Percentiles rank a stretch among this genome's conserved stretches.
Conservation (phyloP, 257 asterid genomes). For the Echium plantagineum region DNA sequence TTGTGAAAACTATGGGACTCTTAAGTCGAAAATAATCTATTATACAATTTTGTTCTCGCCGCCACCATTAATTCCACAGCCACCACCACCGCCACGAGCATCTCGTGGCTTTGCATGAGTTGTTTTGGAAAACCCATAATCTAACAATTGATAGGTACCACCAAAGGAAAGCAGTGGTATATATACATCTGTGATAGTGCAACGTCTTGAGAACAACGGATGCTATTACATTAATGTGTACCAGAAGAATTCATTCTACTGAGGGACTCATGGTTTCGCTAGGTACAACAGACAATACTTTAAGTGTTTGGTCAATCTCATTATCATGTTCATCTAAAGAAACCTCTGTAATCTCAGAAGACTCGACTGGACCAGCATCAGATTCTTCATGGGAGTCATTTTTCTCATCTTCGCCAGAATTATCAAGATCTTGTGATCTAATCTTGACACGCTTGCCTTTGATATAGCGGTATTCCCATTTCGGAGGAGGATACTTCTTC, state of each 20-base stretch:
- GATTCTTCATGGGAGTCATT: conserved; percentile 16
- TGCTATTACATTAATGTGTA: background rate
- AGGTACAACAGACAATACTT: background rate
- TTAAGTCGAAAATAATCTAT: too few species aligned
- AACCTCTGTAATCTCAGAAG: background rate
- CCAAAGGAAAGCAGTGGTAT: too few species aligned
- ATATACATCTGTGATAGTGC: too few species aligned
- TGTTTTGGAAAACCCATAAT: too few species aligned
- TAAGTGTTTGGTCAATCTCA: background rate
- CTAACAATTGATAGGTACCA: too few species aligned
- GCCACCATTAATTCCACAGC: too few species aligned
- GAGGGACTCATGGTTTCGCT: background rate
- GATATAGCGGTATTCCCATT: conserved; percentile 66
- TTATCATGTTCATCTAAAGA: background rate
- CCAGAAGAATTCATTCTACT: background rate
- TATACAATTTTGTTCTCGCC: too few species aligned
- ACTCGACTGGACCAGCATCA: conserved; percentile 16
- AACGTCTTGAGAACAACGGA: too few species aligned
- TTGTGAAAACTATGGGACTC: too few species aligned
- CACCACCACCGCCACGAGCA: too few species aligned
- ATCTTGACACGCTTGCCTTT: conserved; percentile 76
- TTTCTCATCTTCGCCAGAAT: conserved; percentile 9
- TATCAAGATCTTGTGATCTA: conserved; percentile 25
- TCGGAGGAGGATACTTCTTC: conserved; percentile 75
- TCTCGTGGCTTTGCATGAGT: too few species aligned